phyloP scores from a whole-genome alignment of 2,329 filamentous ascomycete genomes.

The Alternaria sp. region DNA sequence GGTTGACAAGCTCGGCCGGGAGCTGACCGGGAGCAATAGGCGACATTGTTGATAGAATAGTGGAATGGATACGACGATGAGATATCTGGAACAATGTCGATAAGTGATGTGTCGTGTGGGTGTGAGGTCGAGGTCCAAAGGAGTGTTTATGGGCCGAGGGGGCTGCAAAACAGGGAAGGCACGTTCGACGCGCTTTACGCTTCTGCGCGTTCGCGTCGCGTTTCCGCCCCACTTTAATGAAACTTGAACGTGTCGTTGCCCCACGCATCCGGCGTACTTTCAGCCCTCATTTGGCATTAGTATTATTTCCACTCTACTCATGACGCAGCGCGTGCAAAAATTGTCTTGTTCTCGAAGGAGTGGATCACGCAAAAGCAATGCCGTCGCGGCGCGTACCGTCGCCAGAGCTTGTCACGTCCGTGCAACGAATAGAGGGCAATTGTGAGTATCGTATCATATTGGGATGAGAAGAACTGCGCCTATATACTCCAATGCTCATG shows the following conservation, averaged over 20 bases:
- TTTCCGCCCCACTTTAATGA: constrained; percentile 33
- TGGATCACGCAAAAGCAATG: background rate
- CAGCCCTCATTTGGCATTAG: background rate
- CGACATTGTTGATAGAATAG: constrained; percentile 36
- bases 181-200: constrained; percentile 29
- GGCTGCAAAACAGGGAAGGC: constrained; percentile 30
- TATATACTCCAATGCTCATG: constrained; percentile 36
- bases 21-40: constrained; percentile 42
- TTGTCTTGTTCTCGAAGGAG: background rate
- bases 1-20: constrained; percentile 52
- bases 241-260: constrained; percentile 11
- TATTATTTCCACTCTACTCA: background rate
- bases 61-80: constrained; percentile 27
- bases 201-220: constrained; percentile 36
- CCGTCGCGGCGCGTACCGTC: background rate
- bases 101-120: constrained; percentile 22
- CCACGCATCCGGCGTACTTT: constrained; percentile 10
- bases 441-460: constrained; percentile 17
- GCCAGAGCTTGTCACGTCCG: background rate
- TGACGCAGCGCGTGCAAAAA: background rate
- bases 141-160: constrained; percentile 39
- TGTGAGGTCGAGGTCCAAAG: constrained; percentile 9
- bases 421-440: background rate
- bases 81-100: constrained; percentile 27
- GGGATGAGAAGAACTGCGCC: constrained; percentile 24